Evolutionary conservation across 495 filamentous ascomycete species (phyloP).

Genomic region (Glutinoglossum americanum): DNA sequence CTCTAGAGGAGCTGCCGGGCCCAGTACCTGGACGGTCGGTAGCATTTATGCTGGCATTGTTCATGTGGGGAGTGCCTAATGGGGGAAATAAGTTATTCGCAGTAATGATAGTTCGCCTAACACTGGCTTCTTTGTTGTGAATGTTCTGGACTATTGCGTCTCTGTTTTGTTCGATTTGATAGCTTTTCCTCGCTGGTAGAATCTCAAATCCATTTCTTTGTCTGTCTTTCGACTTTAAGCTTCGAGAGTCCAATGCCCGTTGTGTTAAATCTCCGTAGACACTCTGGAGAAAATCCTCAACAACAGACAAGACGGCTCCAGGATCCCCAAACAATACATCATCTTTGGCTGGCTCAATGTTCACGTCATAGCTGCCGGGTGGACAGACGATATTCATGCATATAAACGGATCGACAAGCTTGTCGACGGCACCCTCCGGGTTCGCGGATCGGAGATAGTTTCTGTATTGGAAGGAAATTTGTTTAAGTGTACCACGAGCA

Average conservation of each 20-base stretch:
- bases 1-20: neutral
- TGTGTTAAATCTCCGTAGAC: constrained; percentile 2
- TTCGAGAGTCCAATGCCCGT: neutral
- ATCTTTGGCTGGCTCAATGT: constrained; percentile 80
- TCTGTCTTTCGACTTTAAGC: neutral
- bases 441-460: constrained; percentile 25
- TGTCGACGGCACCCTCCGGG: constrained; percentile 16
- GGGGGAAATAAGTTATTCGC: neutral
- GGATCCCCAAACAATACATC: constrained; percentile 60
- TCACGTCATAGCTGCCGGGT: constrained; percentile 55
- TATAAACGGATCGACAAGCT: constrained; percentile 40
- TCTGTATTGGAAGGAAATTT: constrained; percentile 41
- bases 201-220: constrained; percentile 12
- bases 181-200: constrained; percentile 10
- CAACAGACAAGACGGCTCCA: constrained; percentile 24
- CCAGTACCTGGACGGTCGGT: neutral
- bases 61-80: neutral
- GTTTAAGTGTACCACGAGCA: constrained; percentile 38
- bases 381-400: constrained; percentile 53
- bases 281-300: constrained; percentile 29
- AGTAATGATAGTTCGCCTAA: neutral
- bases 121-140: neutral
- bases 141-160: neutral
- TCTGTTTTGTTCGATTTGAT: neutral
- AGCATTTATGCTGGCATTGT: neutral